Evolutionary conservation across 2,329 filamentous ascomycete species (phyloP), one percentile per base, ranked within the genome.

Genomic region (Fulvia fulva): DNA sequence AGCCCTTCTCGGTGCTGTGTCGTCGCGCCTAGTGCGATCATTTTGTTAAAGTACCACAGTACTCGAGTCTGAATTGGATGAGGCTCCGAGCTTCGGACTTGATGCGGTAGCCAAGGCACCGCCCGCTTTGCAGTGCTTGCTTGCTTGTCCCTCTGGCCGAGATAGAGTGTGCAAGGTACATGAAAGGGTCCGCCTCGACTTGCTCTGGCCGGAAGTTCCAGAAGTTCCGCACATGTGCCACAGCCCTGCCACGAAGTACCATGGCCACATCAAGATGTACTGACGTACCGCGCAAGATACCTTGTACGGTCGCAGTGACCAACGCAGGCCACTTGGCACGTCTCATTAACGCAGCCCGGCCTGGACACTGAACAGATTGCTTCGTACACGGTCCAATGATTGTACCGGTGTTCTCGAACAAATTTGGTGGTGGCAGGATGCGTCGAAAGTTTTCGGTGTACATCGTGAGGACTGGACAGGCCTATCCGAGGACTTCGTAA

Each of bases 141-240:
- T 14, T 6, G n/a, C 53, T 54, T 1, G 41, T 49, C 23, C 56
- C 43, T 16, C 62, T 55, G 37, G 59, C 55, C 8, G 59, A 54
- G 19, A 60, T 57, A 14, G 58, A 44, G 32, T 56, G 56, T 23
- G 56, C 23, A n/a, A 64, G 45, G 41, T 58, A 60, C 4, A 58
- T 12, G 16, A 58, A 64, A 26, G 59, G 55, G 22, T 58, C 49
- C 5, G 49, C 9, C 2, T 45, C 21, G 34, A 58, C 57, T 26
- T 70, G 47, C 46, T 92, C 74, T 81, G 91, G 58, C 87, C 89
- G 71, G 83, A 88, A 59, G 82, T 85, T 57, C 76, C 78, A 71
- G 83, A 88, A 59, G 82, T 85, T 57, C 76, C 78, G 2, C 67
- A 68, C 44, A 16, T 57, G 56, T 28, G 53, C 59, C 21, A 55